phyloP scores from a whole-genome alignment of 352 stramenopile species.

The Globisporangium okanoganense region DNA sequence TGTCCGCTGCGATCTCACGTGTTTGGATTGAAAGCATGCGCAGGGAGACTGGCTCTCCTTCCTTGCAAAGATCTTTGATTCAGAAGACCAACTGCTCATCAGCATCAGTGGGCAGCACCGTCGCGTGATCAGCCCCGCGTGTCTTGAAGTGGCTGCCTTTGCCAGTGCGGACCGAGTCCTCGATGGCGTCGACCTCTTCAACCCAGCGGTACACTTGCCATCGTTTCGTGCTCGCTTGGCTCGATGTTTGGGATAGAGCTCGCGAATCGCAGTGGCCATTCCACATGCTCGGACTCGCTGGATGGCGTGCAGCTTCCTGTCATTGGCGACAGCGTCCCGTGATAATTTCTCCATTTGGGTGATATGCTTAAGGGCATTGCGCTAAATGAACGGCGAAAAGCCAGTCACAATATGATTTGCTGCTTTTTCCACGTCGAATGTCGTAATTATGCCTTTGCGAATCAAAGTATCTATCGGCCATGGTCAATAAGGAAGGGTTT shows the following conservation, averaged over 20 bases:
- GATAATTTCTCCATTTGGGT: background rate
- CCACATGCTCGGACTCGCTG: background rate
- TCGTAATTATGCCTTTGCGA: background rate
- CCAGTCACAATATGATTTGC: background rate
- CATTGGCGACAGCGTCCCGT: background rate
- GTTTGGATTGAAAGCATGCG: background rate
- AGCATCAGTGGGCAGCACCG: background rate
- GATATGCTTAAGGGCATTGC: background rate
- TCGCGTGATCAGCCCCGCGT: background rate
- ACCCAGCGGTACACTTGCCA: background rate
- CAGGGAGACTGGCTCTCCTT: background rate
- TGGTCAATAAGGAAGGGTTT: background rate
- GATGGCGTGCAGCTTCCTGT: background rate
- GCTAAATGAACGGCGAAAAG: background rate
- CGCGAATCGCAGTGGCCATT: background rate
- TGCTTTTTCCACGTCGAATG: background rate
- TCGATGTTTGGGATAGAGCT: background rate
- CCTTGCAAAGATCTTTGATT: background rate
- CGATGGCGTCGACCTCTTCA: background rate
- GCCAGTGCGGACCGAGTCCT: background rate
- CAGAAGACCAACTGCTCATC: background rate
- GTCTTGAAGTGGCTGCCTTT: background rate
- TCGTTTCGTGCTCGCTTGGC: background rate
- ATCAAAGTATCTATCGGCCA: background rate
- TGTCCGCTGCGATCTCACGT: background rate